Base-by-base conservation (phyloP, 345 rosid species). In the Rubroshorea leprosula region DNA sequence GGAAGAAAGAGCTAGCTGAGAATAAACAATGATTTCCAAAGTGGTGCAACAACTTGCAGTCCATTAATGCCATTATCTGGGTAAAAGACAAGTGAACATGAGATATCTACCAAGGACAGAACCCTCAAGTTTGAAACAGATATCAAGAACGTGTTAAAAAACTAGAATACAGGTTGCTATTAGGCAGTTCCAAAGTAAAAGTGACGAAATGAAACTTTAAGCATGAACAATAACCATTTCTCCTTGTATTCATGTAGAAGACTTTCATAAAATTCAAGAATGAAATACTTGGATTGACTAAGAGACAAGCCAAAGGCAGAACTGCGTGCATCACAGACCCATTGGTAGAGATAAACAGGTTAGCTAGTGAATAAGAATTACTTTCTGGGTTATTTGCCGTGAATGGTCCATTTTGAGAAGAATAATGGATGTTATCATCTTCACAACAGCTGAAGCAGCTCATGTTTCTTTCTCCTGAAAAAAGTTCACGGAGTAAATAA, bases 381-480 rank as follows among this genome's bases (percentile, higher is more conserved):
- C 82, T 81, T 49, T 74, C 65, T 41, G 85, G n/a, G 68, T 60
- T 76, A 65, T 77, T 77, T 12, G 70, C 57, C 6, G 76, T 70
- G 63, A 58, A 68, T 51, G 74, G 66, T 62, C 89, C 83, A 46
- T 59, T 75, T 57, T 83, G 80, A 61, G 82, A 64, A 62, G 74
- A 60, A 75, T 80, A 79, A 61, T 66, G 76, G 29, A 63, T 56
- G 38, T 81, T 83, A 47, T 79, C 84, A 49, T 81, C 89, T 55
- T 65, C 77, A 65, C 83, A 86, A 39, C 89, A 86, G 65, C 82
- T 65, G 39, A 86, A 86, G 73, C 89, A 83, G 66, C 83, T 57
- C 94, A 86, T 86, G 59, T 71, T 69, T 62, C 71, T 70, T 56
- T 61, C 60, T 44, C 58, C 65, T 62, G 18, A 54, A 15, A 19